phyloP scores from a whole-genome alignment of 2,329 filamentous ascomycete genomes.

The Scedosporium dehoogii region DNA sequence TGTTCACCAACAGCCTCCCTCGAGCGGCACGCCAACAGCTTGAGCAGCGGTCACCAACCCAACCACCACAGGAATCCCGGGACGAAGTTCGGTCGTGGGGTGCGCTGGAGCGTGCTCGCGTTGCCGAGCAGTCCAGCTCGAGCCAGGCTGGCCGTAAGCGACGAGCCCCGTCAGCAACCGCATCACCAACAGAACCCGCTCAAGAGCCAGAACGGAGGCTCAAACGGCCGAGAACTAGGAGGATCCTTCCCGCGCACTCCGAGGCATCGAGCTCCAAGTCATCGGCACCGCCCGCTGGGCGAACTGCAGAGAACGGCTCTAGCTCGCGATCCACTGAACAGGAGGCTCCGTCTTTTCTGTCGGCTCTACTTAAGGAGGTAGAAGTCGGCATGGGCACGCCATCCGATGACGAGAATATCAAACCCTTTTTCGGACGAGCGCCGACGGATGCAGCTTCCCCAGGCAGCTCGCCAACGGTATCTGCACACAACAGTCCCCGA shows the following conservation, averaged over 20 bases:
- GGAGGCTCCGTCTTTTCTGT: slow-evolving; percentile 68
- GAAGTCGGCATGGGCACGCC: slow-evolving; percentile 66
- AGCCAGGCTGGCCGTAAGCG: slow-evolving; percentile 56
- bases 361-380: slow-evolving; percentile 80
- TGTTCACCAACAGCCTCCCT: slow-evolving; percentile 56
- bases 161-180: slow-evolving; percentile 59
- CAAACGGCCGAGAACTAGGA: slow-evolving; percentile 75
- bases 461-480: slow-evolving; percentile 27
- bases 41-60: slow-evolving; percentile 39
- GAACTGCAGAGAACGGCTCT: neutral
- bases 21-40: slow-evolving; percentile 51
- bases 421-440: slow-evolving; percentile 23
- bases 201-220: slow-evolving; percentile 71
- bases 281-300: neutral
- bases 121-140: slow-evolving; percentile 45
- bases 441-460: slow-evolving; percentile 9
- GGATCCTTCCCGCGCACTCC: slow-evolving; percentile 39
- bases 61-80: slow-evolving; percentile 54
- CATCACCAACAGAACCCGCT: slow-evolving; percentile 57
- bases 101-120: slow-evolving; percentile 75
- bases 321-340: slow-evolving; percentile 15
- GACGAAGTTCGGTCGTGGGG: slow-evolving; percentile 85
- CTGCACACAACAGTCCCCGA: slow-evolving; percentile 56
- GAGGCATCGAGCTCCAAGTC: slow-evolving; percentile 33
- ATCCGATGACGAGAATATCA: slow-evolving; percentile 46